Base-by-base conservation (phyloP, 768 basidiomycete genomes). In the Amanita jacksonii region DNA sequence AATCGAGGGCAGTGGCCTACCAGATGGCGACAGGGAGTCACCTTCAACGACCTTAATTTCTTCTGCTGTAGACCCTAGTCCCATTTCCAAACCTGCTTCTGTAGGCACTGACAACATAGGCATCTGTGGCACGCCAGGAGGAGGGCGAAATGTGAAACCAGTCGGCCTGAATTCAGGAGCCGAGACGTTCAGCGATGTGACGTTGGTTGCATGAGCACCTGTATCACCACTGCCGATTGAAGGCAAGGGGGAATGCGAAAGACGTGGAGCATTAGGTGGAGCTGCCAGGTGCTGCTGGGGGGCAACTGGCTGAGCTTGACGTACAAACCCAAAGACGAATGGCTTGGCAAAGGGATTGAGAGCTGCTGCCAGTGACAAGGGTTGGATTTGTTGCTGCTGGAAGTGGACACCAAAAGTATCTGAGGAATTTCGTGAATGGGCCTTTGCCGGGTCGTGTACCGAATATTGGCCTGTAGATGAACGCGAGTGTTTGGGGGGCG, bases 291-390 rank as follows among this genome's bases (percentile, higher is more conserved):
- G 40, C 19, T 4, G 40, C 16, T 27, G 25, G 8, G 2, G 12
- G 7, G 27, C 25, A 23, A 28, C 19, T 16, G 36, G 30, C 34
- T 38, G 59, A 9, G 62, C 58, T 20, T 58, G 56, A 35, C 59
- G 62, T 31, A 54, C 59, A 25, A 62, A 48, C 42, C 84, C 85
- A 57, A 90, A 90, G 7, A 88, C 79, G 51, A 91, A 91, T 0
- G 88, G 85, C 55, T 85, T 86, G 5, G 88, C 88, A 39, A 76
- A 69, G 0, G 88, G 88, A 57, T 91, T 91, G 38, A 88, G 70
- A n/a, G 19, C 15, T 18, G 59, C 60, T 32, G 47, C 47, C 49
- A 38, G 51, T 43, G 53, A 49, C 16, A 57, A 46, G 36, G 52
- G 51, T 15, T 56, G 54, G 16, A 47, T 41, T 13, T 49, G 55